Conservation (phyloP, 2,329 filamentous ascomycete species). For the Hypoxylon sp. region DNA sequence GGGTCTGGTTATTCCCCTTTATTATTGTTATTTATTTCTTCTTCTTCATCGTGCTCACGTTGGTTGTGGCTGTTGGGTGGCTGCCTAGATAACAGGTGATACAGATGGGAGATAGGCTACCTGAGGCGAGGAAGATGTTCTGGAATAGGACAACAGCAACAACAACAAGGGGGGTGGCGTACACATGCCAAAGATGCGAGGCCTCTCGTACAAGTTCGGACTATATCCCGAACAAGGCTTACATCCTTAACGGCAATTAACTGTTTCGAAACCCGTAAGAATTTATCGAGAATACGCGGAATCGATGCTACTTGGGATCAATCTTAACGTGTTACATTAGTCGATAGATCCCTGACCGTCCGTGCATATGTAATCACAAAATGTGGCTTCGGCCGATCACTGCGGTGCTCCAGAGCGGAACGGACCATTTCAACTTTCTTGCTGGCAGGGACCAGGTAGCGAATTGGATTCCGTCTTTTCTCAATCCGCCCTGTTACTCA, state of each 20-base stretch:
- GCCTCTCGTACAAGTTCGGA: background rate
- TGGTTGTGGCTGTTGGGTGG: constrained; percentile 13
- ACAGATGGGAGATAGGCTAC: constrained; percentile 10
- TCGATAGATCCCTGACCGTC: constrained; percentile 26
- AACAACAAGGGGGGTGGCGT: background rate
- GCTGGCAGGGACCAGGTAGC: constrained; percentile 25
- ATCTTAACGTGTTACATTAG: constrained; percentile 27
- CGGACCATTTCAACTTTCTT: constrained; percentile 40
- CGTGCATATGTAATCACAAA: constrained; percentile 36
- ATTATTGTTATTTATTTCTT: constrained; percentile 6
- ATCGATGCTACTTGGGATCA: constrained; percentile 27
- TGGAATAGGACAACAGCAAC: constrained; percentile 6
- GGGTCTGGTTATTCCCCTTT: constrained; percentile 3
- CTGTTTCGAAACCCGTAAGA: constrained; percentile 11
- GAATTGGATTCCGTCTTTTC: constrained; percentile 26
- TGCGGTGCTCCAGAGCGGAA: constrained; percentile 31
- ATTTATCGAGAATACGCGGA: constrained; percentile 24
- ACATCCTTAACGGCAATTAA: constrained; percentile 13
- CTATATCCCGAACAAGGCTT: background rate
- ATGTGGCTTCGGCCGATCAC: constrained; percentile 40
- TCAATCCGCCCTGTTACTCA: constrained; percentile 4
- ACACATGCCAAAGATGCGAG: constrained; percentile 11
- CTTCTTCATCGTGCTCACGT: constrained; percentile 12
- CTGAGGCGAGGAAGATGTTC: constrained; percentile 1
- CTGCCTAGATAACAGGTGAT: background rate